Evolutionary conservation across 2,329 filamentous ascomycete genomes (phyloP).

Genomic region (Aspergillus novoparasiticus): DNA sequence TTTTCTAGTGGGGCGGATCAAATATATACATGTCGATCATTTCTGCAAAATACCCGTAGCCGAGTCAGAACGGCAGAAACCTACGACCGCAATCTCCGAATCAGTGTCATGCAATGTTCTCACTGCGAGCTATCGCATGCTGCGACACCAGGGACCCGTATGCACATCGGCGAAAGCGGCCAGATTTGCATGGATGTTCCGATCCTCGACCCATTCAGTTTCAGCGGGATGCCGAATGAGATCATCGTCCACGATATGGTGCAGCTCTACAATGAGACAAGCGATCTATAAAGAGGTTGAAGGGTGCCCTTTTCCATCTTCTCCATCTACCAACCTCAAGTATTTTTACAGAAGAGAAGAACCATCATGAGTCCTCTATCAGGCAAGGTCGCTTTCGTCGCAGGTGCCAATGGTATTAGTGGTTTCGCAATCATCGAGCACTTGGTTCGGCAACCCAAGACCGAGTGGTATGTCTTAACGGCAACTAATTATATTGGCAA

Average conservation of each 20-base stretch:
- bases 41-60: too few relatives aligned
- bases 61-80: background rate
- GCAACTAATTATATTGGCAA: background rate
- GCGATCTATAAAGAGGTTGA: background rate
- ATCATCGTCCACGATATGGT: background rate
- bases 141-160: background rate
- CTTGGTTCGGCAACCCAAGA: slow-evolving; percentile 28
- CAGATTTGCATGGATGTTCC: background rate
- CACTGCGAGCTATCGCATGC: background rate
- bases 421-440: slow-evolving; percentile 39
- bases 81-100: background rate
- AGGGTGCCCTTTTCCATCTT: too few relatives aligned
- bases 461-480: slow-evolving; percentile 2
- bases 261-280: background rate
- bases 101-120: background rate
- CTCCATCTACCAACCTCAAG: background rate
- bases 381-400: slow-evolving; percentile 37
- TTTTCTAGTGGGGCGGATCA: background rate
- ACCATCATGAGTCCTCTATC: background rate
- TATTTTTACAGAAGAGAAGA: background rate
- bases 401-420: slow-evolving; percentile 39
- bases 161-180: background rate
- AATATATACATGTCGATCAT: background rate
- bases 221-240: background rate
- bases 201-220: background rate